Base-by-base conservation (phyloP, 208 protist genomes). In the Trypanosoma cruzi region DNA sequence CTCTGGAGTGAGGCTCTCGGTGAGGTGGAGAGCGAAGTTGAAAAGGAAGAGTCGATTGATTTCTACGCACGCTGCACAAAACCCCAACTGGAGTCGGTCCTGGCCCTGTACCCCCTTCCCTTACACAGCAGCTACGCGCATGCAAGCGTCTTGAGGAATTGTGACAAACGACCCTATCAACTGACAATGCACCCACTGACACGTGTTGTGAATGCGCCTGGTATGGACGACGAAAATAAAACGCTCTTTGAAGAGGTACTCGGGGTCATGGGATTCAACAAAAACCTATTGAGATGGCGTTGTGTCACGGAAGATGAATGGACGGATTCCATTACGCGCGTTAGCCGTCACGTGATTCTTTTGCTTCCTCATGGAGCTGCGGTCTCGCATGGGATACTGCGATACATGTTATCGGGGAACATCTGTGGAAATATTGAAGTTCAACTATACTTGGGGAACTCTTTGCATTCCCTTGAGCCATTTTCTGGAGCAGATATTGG, bases 191-290 rank as follows among this genome's bases (percentile, higher is more conserved):
- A 61, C 48, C 68, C 68, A 36, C 42, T 61, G 50, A 61, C 68
- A 52, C 58, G 60, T 26, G 68, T 73, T 6, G 68, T 73, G 22
- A 73, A 37, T 53, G 68, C 60, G 52, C 68, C 68, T 62, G 36
- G 40, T 31, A 73, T 66, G 60, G 59, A 65, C 40, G 60, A 65
- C 44, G 24, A 28, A 2, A 57, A 16, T 13, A 48, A 8, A n/a
- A 29, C 57, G 6, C 57, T 70, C 1, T 76, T 76, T 60, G 71
- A 76, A 58, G 57, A 68, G 31, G 63, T 68, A 2, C 62, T 73
- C 65, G 55, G 46, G 3, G 36, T 64, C 50, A 8, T 48, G 34
- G 59, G 68, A 49, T 8, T 55, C 18, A 16, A 60, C 40, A 29
- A 10, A 31, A 52, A n/a, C 32, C 14, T 57, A 18, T n/a, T 28